phyloP scores from a whole-genome alignment of 2,329 filamentous ascomycete genomes.

The Trichoderma sp. region DNA sequence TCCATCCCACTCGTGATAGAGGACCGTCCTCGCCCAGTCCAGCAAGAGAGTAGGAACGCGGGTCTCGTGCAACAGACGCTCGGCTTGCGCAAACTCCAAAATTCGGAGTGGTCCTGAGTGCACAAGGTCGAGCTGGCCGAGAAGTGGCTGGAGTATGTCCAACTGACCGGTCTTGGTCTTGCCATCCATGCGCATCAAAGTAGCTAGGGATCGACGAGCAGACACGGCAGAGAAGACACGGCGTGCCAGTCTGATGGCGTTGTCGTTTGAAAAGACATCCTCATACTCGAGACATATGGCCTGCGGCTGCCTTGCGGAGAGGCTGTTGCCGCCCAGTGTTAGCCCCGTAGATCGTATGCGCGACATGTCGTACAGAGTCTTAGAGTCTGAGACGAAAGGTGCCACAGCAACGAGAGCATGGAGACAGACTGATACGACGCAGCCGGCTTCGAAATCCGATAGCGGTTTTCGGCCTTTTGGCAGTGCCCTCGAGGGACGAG shows the following conservation, averaged over 20 bases:
- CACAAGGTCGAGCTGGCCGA: slow-evolving; percentile 54
- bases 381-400: slow-evolving; percentile 49
- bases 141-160: slow-evolving; percentile 47
- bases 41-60: slow-evolving; percentile 57
- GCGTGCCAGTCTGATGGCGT: slow-evolving; percentile 57
- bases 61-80: slow-evolving; percentile 56
- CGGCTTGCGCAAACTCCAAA: slow-evolving; percentile 49
- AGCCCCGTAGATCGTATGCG: slow-evolving; percentile 56
- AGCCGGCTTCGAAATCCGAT: slow-evolving; percentile 50
- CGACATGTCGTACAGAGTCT: slow-evolving; percentile 58
- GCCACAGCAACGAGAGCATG: slow-evolving; percentile 61
- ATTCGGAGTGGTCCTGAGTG: slow-evolving; percentile 44
- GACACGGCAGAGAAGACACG: slow-evolving; percentile 58
- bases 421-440: slow-evolving; percentile 58
- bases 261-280: slow-evolving; percentile 60
- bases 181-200: slow-evolving; percentile 40
- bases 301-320: slow-evolving; percentile 46
- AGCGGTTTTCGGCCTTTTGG: slow-evolving; percentile 17
- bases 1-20: slow-evolving; percentile 80
- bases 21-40: slow-evolving; percentile 71
- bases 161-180: slow-evolving; percentile 31
- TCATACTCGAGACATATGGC: slow-evolving; percentile 59
- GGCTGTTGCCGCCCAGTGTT: slow-evolving; percentile 46
- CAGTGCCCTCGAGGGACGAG: slow-evolving; percentile 24
- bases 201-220: slow-evolving; percentile 50